A percentile compares a stretch with the other conserved stretches of the same genome.
phyloP scores from a whole-genome alignment of 2,329 filamentous ascomycete species.

The Colletotrichum paranaense region DNA sequence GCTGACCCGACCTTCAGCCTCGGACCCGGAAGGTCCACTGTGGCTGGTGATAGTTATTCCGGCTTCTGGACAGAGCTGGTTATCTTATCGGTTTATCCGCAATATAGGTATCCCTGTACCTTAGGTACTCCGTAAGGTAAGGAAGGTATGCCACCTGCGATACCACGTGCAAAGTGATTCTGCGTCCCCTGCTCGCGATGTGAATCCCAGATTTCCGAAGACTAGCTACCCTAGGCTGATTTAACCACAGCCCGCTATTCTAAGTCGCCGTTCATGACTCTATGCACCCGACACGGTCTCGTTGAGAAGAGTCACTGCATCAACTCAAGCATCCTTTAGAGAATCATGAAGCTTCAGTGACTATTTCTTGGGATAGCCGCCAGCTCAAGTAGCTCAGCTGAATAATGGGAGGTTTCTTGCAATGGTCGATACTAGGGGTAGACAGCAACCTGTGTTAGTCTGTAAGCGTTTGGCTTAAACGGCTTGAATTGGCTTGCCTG shows the following conservation, averaged over 20 bases:
- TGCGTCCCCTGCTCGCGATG: background rate
- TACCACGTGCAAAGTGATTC: background rate
- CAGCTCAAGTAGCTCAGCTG: background rate
- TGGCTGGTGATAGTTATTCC: slow-evolving; percentile 2
- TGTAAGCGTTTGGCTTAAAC: background rate
- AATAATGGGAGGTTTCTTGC: background rate
- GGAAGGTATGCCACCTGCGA: background rate
- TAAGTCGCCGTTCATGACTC: slow-evolving; percentile 18
- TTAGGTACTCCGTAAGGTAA: no score
- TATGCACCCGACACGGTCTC: background rate
- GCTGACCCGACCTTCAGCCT: slow-evolving; percentile 28
- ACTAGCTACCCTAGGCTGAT: slow-evolving; percentile 14
- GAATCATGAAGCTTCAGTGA: background rate
- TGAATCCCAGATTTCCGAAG: slow-evolving; percentile 13
- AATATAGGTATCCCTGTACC: background rate
- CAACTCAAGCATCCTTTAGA: background rate
- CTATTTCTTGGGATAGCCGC: background rate
- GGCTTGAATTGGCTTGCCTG: background rate
- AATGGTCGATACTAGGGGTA: background rate
- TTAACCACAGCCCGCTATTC: slow-evolving; percentile 14
- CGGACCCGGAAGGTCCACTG: background rate
- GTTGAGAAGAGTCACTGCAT: background rate
- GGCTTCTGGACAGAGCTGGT: background rate
- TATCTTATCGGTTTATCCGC: slow-evolving; percentile 35
- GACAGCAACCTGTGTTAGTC: background rate